Base-by-base conservation (phyloP, 2,329 filamentous ascomycete species). In the Penicillium hesseltinei region DNA sequence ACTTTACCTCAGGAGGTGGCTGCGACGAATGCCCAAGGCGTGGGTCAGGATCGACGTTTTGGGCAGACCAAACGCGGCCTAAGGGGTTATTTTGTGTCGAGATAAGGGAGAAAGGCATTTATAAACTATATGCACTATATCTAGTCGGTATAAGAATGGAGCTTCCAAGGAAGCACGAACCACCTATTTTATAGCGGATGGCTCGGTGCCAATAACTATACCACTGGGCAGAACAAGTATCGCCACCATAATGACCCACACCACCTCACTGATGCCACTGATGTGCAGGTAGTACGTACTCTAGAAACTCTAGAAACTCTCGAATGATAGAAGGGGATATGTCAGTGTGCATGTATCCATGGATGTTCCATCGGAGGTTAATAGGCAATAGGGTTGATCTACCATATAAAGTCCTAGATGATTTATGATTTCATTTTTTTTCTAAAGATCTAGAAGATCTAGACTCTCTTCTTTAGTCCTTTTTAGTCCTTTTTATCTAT, bases 211-310 rank as follows among this genome's bases (percentile, higher is more conserved):
- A 29, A 27, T 51, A 23, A 23, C 23, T 23, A 23, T 23, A 5
- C 8, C 8, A 19, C 27, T 54, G 29, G 27, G 23, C 13, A 51
- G 17, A 52, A 50, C 23, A 49, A 39, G 51, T 23, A 60, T 60
- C 46, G 60, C 60, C 60, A 62, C 60, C 36, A 8, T 23, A 39
- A 35, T 27, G 60, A 58, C 52, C 60, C 60, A 60, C 57, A 25
- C 17, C 40, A 39, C 40, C 19, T 33, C n/a, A 29, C 31, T 56
- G 54, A 56, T 57, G 54, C 27, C n/a, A 29, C 31, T 56, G 55
- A 56, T 57, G 51, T 49, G 46, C 59, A 45, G 35, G 48, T 55
- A 47, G 56, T 59, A 61, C 59, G 57, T 61, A 49, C 51, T 53
- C 36, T 38, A 36, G 33, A 35, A 35, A 17, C 19, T 51, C 39